Evolutionary conservation across 139 green algal species (phyloP), one percentile per base, ranked within the genome.

Genomic region (Deuterostichococcus epilithicus): DNA sequence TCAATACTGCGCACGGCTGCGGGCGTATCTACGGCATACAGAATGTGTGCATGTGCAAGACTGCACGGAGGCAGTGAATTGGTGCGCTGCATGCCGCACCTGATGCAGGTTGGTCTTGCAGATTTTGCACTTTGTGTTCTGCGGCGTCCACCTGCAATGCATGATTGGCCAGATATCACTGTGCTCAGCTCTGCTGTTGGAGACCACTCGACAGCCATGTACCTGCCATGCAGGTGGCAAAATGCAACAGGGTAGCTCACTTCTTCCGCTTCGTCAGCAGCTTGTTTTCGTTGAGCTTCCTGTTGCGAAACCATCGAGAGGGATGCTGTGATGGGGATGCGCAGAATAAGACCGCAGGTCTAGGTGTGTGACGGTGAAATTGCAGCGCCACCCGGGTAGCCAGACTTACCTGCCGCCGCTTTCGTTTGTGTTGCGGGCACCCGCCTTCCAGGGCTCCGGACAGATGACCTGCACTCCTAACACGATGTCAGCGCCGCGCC

Each of bases 261-360:
- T 82, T 82, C 34, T 88, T 90, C 18, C 78, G 84, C 30, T 88
- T 91, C 1, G 59, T 78, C 2, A 95, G 69, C 1, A 89, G 69
- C 82, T 95, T 95, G 83, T 95, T 95, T 65, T 94, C 87, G 47
- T 92, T 92, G 0, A 95, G 52, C 76, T 95, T 93, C 1, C 83
- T n/a, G 30, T 34, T 38, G 33, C n/a, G n/a, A n/a, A n/a, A n/a
- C n/a, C n/a, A n/a, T n/a, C n/a, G n/a, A n/a, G n/a, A n/a, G n/a
- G n/a, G n/a, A n/a, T n/a, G n/a, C n/a, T n/a, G n/a, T n/a, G n/a
- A n/a, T n/a, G n/a, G n/a, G n/a, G n/a, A 26, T 65, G 39, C 38
- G 20, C 39, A 26, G 2, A 38, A 70, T 30, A 23, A 38, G 25
- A 1, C 4, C 23, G 23, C 1, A 35, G 23, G 65, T 63, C 22